Percentiles rank a stretch among this genome's conserved stretches.
These are phyloP conservation scores for Trypanosoma melophagium DNA, from an alignment of 208 protist species.

Conservation along the genomic window DNA sequence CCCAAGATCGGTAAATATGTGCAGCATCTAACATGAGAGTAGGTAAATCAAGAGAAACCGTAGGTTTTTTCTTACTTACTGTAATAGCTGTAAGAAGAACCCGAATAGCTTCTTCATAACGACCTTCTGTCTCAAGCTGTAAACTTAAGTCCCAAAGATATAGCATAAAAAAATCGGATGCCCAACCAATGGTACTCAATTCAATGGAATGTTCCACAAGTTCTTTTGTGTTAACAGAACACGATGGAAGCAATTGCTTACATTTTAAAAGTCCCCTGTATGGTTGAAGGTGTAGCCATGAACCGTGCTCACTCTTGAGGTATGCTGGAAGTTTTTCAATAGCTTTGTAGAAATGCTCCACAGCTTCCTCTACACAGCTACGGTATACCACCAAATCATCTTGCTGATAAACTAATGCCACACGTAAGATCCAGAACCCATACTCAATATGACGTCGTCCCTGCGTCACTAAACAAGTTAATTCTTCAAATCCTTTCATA, in stretches of 20 bases:
- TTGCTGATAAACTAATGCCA: conserved; percentile 27
- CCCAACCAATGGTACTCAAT: conserved; percentile 73
- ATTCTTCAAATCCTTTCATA: conserved; percentile 44
- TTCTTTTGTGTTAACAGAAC: conserved; percentile 61
- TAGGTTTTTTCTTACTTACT: conserved; percentile 68
- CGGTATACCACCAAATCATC: conserved; percentile 38
- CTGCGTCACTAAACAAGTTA: conserved; percentile 61
- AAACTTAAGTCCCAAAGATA: conserved; percentile 66
- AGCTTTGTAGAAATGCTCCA: conserved; percentile 60
- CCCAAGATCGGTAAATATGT: conserved; percentile 73
- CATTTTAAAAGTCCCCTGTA: conserved; percentile 75
- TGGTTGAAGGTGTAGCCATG: conserved; percentile 77
- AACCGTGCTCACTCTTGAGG: conserved; percentile 72
- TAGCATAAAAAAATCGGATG: conserved; percentile 71
- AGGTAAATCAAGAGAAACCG: conserved; percentile 45
- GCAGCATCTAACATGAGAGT: conserved; percentile 64
- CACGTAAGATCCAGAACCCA: conserved; percentile 67
- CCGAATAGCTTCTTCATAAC: conserved; percentile 50
- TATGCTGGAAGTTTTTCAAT: conserved; percentile 63
- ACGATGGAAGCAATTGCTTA: conserved; percentile 71
- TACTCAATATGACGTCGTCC: conserved; percentile 66
- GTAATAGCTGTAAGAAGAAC: conserved; percentile 64
- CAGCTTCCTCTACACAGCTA: conserved; percentile 64
- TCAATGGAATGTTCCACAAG: conserved; percentile 66
- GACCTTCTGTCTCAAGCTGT: conserved; percentile 62